Conservation (phyloP, 768 basidiomycete species). For the Boletus sp. region DNA sequence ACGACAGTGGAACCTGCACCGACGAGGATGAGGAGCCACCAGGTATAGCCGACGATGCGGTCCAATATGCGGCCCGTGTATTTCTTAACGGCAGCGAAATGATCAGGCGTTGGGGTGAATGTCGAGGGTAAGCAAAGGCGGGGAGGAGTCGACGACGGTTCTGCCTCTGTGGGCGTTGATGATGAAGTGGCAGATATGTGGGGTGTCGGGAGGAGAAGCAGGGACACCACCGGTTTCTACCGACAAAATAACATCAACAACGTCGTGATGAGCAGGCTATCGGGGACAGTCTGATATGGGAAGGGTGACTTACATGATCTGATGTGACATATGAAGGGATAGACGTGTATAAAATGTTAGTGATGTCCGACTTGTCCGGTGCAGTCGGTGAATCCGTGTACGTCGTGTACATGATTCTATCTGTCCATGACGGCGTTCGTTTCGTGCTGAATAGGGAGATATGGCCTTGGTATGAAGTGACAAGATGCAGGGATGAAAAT, state of each 20-base stretch:
- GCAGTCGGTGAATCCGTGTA: conserved; percentile 59
- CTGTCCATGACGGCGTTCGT: conserved; percentile 89
- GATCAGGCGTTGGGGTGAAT: conserved; percentile 56
- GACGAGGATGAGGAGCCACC: conserved; percentile 72
- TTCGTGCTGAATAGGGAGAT: conserved; percentile 43
- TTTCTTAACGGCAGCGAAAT: conserved; percentile 52
- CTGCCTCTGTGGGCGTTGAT: conserved; percentile 25
- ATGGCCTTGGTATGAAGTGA: conserved; percentile 1
- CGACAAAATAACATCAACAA: not conserved
- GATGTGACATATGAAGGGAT: conserved; percentile 84
- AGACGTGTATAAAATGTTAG: conserved; percentile 71
- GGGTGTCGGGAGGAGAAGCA: conserved; percentile 60
- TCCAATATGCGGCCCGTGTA: conserved; percentile 67
- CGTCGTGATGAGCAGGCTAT: not conserved
- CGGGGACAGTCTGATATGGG: not conserved
- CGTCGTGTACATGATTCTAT: conserved; percentile 85
- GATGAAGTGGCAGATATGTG: conserved; percentile 19
- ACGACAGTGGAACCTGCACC: conserved; percentile 75
- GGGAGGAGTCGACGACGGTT: conserved; percentile 31
- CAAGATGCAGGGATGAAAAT: not conserved
- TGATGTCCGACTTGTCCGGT: conserved; percentile 52
- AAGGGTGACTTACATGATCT: conserved; percentile 69
- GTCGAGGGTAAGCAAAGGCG: conserved; percentile 48
- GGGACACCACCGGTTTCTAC: conserved; percentile 84
- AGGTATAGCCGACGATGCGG: conserved; percentile 71